A percentile compares a stretch with the other conserved stretches of the same genome.
phyloP scores from a whole-genome alignment of 2,329 filamentous ascomycete genomes.

The Phyllosticta capitalensis region DNA sequence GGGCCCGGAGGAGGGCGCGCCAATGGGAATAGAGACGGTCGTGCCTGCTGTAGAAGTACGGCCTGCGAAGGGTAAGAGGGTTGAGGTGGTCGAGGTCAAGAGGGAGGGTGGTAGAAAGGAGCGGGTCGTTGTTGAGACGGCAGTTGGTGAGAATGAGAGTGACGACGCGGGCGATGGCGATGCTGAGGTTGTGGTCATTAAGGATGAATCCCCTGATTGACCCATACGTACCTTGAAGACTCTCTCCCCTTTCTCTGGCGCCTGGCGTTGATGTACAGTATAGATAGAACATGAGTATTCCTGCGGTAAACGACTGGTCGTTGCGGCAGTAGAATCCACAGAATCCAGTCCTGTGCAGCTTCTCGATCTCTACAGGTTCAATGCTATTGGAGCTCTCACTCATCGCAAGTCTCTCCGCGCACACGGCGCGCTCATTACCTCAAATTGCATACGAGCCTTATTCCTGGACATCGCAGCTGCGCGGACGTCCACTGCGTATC shows the following conservation, averaged over 20 bases:
- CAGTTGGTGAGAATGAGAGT: background rate
- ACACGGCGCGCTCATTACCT: too few relatives aligned
- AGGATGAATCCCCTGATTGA: background rate
- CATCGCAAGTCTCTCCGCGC: too few relatives aligned
- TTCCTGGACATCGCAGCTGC: too few relatives aligned
- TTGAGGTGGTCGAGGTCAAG: constrained; percentile 30
- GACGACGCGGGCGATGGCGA: background rate
- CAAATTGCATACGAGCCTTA: too few relatives aligned
- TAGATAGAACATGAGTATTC: background rate
- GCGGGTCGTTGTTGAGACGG: background rate
- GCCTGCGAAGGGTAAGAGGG: constrained; percentile 29
- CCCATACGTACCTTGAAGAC: background rate
- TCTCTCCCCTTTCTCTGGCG: background rate
- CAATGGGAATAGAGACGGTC: constrained; percentile 72
- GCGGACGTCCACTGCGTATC: too few relatives aligned
- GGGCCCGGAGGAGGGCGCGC: constrained; percentile 60
- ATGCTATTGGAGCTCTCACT: too few relatives aligned
- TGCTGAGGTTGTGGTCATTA: background rate
- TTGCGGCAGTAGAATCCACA: too few relatives aligned
- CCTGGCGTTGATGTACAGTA: background rate
- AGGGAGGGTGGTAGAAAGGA: background rate
- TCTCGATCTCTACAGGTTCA: too few relatives aligned
- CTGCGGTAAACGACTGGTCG: too few relatives aligned
- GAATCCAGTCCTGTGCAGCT: too few relatives aligned
- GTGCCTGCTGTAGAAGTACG: constrained; percentile 60